Percentiles rank a stretch among this genome's conserved stretches.
phyloP scores from a whole-genome alignment of 2,329 filamentous ascomycete species.

The Zasmidium citrigriseum region DNA sequence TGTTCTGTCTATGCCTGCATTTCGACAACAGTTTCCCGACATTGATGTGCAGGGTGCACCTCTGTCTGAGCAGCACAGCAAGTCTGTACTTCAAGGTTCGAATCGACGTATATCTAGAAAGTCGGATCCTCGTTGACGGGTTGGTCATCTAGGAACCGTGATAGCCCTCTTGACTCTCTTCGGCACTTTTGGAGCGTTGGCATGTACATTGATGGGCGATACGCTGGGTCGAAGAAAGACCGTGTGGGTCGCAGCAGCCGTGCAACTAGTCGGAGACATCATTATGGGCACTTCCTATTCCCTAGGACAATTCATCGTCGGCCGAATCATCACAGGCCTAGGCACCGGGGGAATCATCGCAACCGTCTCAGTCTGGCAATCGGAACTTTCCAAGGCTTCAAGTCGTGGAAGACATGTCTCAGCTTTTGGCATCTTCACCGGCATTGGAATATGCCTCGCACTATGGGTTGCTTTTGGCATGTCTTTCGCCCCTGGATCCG shows the following conservation, averaged over 20 bases:
- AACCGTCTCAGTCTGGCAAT: conserved; percentile 45
- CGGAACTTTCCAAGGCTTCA: conserved; percentile 37
- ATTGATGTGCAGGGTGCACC: no score
- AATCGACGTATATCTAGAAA: no score
- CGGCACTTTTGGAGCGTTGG: conserved; percentile 58
- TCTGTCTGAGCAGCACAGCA: no score
- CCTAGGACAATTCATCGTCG: conserved; percentile 47
- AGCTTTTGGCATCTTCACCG: conserved; percentile 6
- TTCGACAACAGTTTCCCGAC: no score
- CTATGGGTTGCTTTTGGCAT: not conserved
- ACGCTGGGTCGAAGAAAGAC: conserved; percentile 47
- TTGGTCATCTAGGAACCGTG: conserved; percentile 7
- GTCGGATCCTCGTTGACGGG: no score
- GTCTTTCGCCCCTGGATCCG: not conserved
- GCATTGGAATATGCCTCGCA: no score
- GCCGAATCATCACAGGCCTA: conserved; percentile 52
- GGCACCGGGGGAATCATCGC: conserved; percentile 35
- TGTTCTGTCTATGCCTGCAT: no score
- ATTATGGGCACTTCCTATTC: conserved; percentile 56
- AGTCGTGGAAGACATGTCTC: not conserved
- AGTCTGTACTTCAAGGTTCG: no score
- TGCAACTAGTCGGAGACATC: conserved; percentile 53
- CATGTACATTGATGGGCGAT: conserved; percentile 50
- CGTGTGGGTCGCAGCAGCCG: conserved; percentile 34
- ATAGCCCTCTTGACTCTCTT: conserved; percentile 56